Conservation (phyloP, 225 moss, liverwort and hornwort species). For the Marchantia polymorpha region DNA sequence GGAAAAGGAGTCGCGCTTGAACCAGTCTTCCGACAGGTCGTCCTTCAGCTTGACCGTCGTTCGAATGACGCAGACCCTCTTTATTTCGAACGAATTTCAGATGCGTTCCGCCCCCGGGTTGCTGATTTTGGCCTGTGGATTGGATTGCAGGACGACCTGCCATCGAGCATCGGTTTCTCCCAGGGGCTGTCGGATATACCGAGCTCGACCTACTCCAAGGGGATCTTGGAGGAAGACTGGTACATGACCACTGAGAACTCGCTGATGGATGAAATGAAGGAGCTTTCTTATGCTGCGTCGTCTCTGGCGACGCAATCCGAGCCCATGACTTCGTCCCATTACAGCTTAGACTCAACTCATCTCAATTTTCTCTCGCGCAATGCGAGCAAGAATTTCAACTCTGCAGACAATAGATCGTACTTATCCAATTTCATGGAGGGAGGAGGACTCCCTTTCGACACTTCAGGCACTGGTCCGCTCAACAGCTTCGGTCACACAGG, state of each 20-base stretch:
- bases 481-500: slow-evolving; percentile 4
- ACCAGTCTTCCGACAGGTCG: no score
- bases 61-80: no score
- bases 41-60: no score
- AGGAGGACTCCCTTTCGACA: neutral
- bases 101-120: no score
- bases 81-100: no score
- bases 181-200: slow-evolving; percentile 12
- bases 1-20: no score
- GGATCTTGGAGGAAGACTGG: slow-evolving; percentile 17
- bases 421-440: slow-evolving; percentile 7
- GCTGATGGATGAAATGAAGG: slow-evolving; percentile 47
- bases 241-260: slow-evolving; percentile 32
- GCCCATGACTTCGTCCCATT: neutral
- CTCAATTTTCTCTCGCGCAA: slow-evolving; percentile 10
- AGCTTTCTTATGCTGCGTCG: slow-evolving; percentile 36
- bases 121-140: no score
- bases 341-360: slow-evolving; percentile 12
- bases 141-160: slow-evolving; percentile 12
- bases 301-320: slow-evolving; percentile 24
- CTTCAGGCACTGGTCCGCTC: neutral
- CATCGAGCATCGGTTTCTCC: slow-evolving; percentile 10
- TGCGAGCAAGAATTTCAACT: neutral
- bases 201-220: slow-evolving; percentile 8
- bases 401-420: slow-evolving; percentile 1